These are phyloP conservation scores for Coleophoma eucalyptorum DNA, from an alignment of 2,329 filamentous ascomycete species.

Conservation along the genomic window DNA sequence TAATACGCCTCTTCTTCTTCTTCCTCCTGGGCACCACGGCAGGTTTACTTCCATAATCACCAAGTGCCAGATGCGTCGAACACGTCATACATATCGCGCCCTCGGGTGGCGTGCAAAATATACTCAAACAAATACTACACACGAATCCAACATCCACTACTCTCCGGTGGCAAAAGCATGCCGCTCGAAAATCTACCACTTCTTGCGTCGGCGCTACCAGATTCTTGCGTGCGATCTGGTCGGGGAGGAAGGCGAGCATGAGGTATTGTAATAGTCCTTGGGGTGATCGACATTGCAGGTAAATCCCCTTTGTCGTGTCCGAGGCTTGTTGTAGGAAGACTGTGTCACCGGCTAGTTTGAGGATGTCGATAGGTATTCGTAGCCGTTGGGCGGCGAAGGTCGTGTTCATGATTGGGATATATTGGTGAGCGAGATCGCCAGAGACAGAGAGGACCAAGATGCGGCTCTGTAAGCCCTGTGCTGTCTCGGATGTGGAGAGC, in stretches of 20 bases:
- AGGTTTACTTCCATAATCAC: conserved; percentile 70
- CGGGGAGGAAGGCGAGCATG: conserved; percentile 88
- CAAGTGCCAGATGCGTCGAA: conserved; percentile 73
- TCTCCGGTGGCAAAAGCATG: conserved; percentile 91
- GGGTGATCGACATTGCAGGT: conserved; percentile 58
- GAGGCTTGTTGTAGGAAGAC: conserved; percentile 93
- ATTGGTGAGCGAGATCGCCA: conserved; percentile 78
- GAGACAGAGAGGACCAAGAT: conserved; percentile 90
- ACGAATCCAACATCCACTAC: conserved; percentile 93
- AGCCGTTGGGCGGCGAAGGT: conserved; percentile 93
- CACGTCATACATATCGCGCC: conserved; percentile 77
- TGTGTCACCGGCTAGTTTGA: conserved; percentile 79
- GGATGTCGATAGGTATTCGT: conserved; percentile 86
- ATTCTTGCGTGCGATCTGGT: conserved; percentile 57
- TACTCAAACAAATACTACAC: conserved; percentile 93
- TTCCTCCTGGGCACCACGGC: conserved; percentile 69
- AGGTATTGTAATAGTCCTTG: conserved; percentile 83
- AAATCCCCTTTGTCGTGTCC: conserved; percentile 68
- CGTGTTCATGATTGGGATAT: conserved; percentile 97
- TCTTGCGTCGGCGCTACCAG: conserved; percentile 78
- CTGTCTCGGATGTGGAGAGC: conserved; percentile 19
- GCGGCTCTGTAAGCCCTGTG: conserved; percentile 63
- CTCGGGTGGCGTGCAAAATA: conserved; percentile 69
- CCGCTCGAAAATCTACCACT: conserved; percentile 93
- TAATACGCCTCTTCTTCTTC: conserved; percentile 70